A percentile compares a stretch with the other conserved stretches of the same genome.
phyloP scores from a whole-genome alignment of 1,284 basidiomycete genomes.

The Omphalotus olearius region DNA sequence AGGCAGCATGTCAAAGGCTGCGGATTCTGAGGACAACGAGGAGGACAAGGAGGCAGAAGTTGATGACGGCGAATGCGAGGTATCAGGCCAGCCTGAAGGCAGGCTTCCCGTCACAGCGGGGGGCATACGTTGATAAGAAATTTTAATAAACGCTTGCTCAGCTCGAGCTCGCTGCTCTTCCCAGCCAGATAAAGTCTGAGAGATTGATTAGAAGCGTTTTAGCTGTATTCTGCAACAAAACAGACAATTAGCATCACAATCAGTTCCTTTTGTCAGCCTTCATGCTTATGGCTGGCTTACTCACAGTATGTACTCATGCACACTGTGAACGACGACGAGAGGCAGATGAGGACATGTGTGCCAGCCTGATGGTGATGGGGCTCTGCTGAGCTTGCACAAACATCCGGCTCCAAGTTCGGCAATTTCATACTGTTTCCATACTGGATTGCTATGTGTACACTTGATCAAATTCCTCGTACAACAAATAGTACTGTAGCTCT shows the following conservation, averaged over 20 bases:
- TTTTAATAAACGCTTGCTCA: background rate
- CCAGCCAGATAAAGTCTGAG: background rate
- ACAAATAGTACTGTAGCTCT: background rate
- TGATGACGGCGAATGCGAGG: slow-evolving; percentile 14
- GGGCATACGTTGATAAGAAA: slow-evolving; percentile 5
- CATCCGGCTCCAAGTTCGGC: too few relatives aligned
- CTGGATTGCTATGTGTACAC: too few relatives aligned
- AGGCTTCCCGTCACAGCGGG: slow-evolving; percentile 1
- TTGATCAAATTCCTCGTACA: too few relatives aligned
- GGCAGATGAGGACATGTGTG: slow-evolving; percentile 6
- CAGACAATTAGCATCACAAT: background rate
- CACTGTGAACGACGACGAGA: slow-evolving; percentile 6
- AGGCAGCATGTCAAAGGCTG: slow-evolving; percentile 32
- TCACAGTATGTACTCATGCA: slow-evolving; percentile 14
- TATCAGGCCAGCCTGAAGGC: slow-evolving; percentile 17
- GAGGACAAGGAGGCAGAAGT: slow-evolving; percentile 29
- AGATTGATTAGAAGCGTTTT: slow-evolving; percentile 9
- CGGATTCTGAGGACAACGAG: slow-evolving; percentile 30
- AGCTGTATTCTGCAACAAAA: slow-evolving; percentile 10
- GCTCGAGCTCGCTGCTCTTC: slow-evolving; percentile 1
- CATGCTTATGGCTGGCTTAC: background rate
- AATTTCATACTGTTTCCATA: too few relatives aligned
- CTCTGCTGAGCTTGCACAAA: too few relatives aligned
- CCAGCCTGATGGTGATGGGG: slow-evolving; percentile 6
- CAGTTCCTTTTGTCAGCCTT: background rate